These are phyloP conservation scores for Ceratocystis huliohia DNA, from an alignment of 2,329 filamentous ascomycete species.

Conservation along the genomic window DNA sequence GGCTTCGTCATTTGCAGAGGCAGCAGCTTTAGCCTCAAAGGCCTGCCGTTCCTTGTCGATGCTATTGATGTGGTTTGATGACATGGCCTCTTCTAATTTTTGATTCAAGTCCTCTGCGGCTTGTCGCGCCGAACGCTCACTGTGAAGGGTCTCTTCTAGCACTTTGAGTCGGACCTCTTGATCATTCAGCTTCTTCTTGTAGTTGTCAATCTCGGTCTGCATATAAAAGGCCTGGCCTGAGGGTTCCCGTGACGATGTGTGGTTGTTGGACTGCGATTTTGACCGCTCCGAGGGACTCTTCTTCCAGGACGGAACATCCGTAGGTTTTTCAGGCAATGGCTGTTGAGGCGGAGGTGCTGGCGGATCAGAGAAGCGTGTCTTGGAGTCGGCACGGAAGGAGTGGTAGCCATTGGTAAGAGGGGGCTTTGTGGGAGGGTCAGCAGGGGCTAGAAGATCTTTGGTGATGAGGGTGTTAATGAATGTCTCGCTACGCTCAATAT, in stretches of 20 bases:
- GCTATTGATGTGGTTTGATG: constrained; percentile 6
- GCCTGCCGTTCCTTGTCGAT: constrained; percentile 8
- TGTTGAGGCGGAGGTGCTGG: constrained; percentile 88
- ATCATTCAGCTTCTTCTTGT: constrained; percentile 67
- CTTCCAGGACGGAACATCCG: constrained; percentile 59
- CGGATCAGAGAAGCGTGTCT: constrained; percentile 80
- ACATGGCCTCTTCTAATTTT: constrained; percentile 44
- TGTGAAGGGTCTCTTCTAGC: constrained; percentile 62
- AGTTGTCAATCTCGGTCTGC: constrained; percentile 69
- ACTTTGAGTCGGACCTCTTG: constrained; percentile 27
- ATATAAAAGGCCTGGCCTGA: constrained; percentile 65
- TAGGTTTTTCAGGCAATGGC: constrained; percentile 79
- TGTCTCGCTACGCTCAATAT: constrained; percentile 68
- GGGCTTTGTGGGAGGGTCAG: constrained; percentile 36
- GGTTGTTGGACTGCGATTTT: constrained; percentile 36
- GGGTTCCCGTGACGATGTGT: constrained; percentile 34
- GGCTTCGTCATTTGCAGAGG: constrained; percentile 27
- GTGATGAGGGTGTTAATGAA: constrained; percentile 67
- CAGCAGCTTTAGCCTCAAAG: neutral
- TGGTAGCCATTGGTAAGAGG: constrained; percentile 36
- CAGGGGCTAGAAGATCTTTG: constrained; percentile 51
- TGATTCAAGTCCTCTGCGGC: constrained; percentile 72
- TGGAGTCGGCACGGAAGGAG: constrained; percentile 57
- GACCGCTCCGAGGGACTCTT: constrained; percentile 64
- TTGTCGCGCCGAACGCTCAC: constrained; percentile 71